Base-by-base conservation (phyloP, 345 rosid species). In the Gossypium australe region DNA sequence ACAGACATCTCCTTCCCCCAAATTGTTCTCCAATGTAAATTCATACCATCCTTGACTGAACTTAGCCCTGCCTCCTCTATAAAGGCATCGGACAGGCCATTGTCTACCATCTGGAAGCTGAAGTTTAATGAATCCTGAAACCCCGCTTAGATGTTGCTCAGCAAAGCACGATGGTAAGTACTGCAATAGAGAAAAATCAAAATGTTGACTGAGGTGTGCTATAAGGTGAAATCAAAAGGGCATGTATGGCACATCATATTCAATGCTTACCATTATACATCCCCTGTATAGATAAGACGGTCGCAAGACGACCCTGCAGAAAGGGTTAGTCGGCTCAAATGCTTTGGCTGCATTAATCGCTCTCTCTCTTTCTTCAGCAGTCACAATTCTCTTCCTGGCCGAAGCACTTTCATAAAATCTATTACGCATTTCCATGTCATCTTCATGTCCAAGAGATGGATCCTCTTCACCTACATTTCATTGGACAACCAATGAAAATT, bases 1-100 rank as follows among this genome's bases (percentile, higher is more conserved):
- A 18, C 97, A 92, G 10, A 90, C 95, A 78, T 92, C 97, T 52
- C 97, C 97, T 85, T 92, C 97, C 71, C 97, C 97, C 76, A 92
- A 62, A 61, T 86, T 85, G 75, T 92, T 92, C 82, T 92, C 93
- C 80, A 90, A 76, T 1, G 95, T 83, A 84, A 92, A 92, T 72
- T 92, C 95, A 41, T 89, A 92, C 97, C 97, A 92, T 56, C 97
- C 97, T 82, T 86, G 93, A 77, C 95, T 90, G 60, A 92, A 82
- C 76, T 90, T 92, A 47, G 97, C 97, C 82, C 89, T 84, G 56
- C 97, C 97, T 38, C 93, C 95, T 87, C 81, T 89, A 70, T 90
- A 90, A 41, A 86, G 93, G 78, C 97, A 92, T 44, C 95, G 87
- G 7, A 92, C 97, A 7, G 97, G 89, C 97, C 97, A 92, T 65